These are phyloP conservation scores for Racocetra persica DNA, from an alignment of 371 early-diverging fungal genomes.

Conservation along the genomic window DNA sequence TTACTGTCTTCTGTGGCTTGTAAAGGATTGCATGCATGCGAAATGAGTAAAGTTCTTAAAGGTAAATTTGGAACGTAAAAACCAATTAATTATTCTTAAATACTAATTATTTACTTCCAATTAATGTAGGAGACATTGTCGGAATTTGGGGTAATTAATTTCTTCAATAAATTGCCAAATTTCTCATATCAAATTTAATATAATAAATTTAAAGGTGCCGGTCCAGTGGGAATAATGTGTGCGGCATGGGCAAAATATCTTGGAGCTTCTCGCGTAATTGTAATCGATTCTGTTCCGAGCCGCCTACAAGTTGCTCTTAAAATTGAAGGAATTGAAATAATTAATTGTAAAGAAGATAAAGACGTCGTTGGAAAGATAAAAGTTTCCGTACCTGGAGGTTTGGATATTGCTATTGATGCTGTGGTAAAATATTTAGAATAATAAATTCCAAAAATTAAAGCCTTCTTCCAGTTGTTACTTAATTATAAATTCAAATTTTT, in stretches of 20 bases:
- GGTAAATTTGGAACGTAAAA: slow-evolving; percentile 48
- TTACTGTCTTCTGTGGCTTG: slow-evolving; percentile 66
- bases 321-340: slow-evolving; percentile 53
- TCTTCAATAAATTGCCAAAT: neutral
- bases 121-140: slow-evolving; percentile 10
- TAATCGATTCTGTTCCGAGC: slow-evolving; percentile 59
- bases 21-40: slow-evolving; percentile 65
- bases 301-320: slow-evolving; percentile 58
- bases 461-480: slow-evolving; percentile 22
- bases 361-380: slow-evolving; percentile 55
- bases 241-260: slow-evolving; percentile 57
- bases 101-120: neutral
- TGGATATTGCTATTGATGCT: slow-evolving; percentile 63
- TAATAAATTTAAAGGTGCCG: slow-evolving; percentile 60
- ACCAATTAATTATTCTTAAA: neutral
- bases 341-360: slow-evolving; percentile 56
- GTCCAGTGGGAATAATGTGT: slow-evolving; percentile 65
- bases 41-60: slow-evolving; percentile 53
- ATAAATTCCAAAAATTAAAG: too few species aligned
- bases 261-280: slow-evolving; percentile 41
- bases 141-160: slow-evolving; percentile 15
- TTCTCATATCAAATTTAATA: slow-evolving; percentile 50
- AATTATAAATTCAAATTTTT: neutral
- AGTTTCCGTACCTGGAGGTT: slow-evolving; percentile 56
- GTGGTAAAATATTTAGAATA: slow-evolving; percentile 61